A percentile compares a stretch with the other conserved stretches of the same genome.
Conservation (phyloP, 495 filamentous ascomycete genomes). For the Penicillium cataractarum region DNA sequence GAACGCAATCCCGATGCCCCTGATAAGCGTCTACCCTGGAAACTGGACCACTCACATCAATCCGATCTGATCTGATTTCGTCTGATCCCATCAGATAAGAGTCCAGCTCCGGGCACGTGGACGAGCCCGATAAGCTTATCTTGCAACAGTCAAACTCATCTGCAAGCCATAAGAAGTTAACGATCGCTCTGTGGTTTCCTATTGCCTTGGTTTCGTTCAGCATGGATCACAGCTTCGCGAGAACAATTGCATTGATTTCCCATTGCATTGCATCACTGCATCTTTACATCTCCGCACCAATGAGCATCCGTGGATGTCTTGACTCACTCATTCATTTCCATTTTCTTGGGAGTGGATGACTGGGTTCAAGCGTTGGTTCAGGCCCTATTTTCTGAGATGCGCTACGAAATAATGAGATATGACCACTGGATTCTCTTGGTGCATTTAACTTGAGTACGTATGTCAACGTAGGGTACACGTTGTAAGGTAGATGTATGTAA, state of each 20-base stretch:
- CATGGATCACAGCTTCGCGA: constrained; percentile 12
- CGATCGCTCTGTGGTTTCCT: constrained; percentile 16
- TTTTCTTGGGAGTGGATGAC: neutral
- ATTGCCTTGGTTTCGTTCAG: neutral
- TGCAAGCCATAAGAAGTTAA: constrained; percentile 26
- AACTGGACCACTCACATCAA: neutral
- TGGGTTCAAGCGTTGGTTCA: neutral
- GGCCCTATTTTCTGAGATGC: constrained; percentile 8
- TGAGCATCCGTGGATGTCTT: constrained; percentile 21
- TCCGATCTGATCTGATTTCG: constrained; percentile 4
- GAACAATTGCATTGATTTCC: constrained; percentile 3
- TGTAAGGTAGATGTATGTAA: neutral
- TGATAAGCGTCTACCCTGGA: constrained; percentile 23
- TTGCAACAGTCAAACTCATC: constrained; percentile 7
- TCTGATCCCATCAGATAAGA: neutral
- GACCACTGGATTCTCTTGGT: constrained; percentile 10
- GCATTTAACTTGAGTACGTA: neutral
- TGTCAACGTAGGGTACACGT: neutral
- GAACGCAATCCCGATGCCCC: constrained; percentile 19
- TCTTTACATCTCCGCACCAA: constrained; percentile 17
- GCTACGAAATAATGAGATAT: constrained; percentile 11
- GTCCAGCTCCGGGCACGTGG: constrained; percentile 19
- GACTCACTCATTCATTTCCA: neutral
- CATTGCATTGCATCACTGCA: constrained; percentile 1
- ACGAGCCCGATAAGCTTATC: constrained; percentile 29